phyloP scores from a whole-genome alignment of 768 basidiomycete genomes.

The Leccinum subgranulosum region DNA sequence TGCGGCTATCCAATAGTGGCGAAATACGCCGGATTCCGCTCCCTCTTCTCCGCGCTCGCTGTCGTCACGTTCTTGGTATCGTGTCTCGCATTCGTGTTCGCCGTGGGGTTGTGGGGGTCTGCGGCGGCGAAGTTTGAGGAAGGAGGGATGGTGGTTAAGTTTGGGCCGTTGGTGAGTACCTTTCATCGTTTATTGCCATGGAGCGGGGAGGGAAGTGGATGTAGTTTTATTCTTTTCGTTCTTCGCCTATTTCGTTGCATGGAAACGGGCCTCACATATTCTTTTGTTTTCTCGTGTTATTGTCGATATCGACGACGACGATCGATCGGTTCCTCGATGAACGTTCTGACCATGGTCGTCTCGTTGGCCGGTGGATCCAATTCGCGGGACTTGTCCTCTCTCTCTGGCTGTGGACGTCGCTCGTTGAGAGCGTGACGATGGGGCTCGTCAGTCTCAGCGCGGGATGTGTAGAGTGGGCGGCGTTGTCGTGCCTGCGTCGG shows the following conservation, averaged over 20 bases:
- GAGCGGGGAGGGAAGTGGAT: not conserved
- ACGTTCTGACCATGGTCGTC: conserved; percentile 26
- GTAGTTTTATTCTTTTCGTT: not conserved
- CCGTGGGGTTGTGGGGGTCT: not conserved
- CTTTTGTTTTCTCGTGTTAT: not conserved
- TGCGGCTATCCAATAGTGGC: not conserved
- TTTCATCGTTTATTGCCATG: not conserved
- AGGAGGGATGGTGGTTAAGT: not conserved
- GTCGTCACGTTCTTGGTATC: not conserved
- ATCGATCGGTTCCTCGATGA: conserved; percentile 54
- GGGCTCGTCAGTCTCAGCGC: not conserved
- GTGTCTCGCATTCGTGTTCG: not conserved
- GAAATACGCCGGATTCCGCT: not conserved
- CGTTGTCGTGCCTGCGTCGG: not conserved
- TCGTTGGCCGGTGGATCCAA: no score
- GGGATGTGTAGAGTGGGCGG: not conserved
- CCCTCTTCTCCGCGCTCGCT: not conserved
- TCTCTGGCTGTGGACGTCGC: conserved; percentile 1
- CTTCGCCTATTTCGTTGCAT: not conserved
- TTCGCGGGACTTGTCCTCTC: no score
- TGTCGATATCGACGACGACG: not conserved
- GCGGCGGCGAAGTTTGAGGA: not conserved
- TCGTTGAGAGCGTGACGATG: not conserved
- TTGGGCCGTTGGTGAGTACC: conserved; percentile 3
- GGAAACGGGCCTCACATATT: not conserved